Evolutionary conservation across 192 early-diverging fungal genomes (phyloP).

Genomic region (Chytriomyces sp.): DNA sequence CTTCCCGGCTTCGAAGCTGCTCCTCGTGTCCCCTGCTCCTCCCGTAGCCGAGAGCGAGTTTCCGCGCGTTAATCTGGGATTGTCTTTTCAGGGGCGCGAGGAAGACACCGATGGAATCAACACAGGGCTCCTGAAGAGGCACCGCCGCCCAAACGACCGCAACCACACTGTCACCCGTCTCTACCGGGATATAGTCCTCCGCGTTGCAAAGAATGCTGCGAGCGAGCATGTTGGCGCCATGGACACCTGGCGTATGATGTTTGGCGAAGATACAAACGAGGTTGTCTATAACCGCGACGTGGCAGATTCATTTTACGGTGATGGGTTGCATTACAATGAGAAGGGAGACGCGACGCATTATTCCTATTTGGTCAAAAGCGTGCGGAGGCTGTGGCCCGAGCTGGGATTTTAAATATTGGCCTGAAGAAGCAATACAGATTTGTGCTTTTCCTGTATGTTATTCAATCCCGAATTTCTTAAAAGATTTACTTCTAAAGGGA

Average conservation of each 20-base stretch:
- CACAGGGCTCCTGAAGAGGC: background rate
- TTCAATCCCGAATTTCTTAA: no score
- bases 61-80: background rate
- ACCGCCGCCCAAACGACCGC: slow-evolving; percentile 8
- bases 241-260: slow-evolving; percentile 23
- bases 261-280: background rate
- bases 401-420: slow-evolving; percentile 17
- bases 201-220: background rate
- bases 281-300: slow-evolving; percentile 16
- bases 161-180: background rate
- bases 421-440: no score
- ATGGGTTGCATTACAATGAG: slow-evolving; percentile 23
- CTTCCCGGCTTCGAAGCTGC: background rate
- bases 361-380: background rate
- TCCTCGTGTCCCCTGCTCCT: slow-evolving; percentile 7
- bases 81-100: no score
- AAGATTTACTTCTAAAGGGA: no score
- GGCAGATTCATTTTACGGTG: slow-evolving; percentile 15
- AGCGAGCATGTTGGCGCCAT: background rate
- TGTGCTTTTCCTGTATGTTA: no score
- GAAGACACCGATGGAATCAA: no score
- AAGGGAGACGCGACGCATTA: slow-evolving; percentile 1
- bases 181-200: slow-evolving; percentile 10
- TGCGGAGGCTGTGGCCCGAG: slow-evolving; percentile 4
- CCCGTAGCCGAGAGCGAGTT: slow-evolving; percentile 17